Evolutionary conservation across 1,284 basidiomycete genomes (phyloP).

Genomic region (Neotropicomus parvogracilis): DNA sequence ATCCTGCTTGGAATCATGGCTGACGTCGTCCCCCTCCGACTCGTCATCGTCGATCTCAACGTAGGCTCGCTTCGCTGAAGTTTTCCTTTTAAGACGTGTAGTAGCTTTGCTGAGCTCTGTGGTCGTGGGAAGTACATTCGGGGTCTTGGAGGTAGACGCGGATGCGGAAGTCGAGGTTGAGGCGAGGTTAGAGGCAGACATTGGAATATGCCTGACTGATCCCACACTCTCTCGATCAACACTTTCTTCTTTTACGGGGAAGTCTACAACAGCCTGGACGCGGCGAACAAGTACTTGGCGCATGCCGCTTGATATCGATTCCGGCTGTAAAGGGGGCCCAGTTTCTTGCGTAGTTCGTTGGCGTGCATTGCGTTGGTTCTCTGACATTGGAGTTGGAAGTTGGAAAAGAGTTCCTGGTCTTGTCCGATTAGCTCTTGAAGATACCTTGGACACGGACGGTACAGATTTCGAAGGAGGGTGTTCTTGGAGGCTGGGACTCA

Average conservation of each 20-base stretch:
- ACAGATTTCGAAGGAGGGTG: slow-evolving; percentile 16
- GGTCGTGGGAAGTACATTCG: slow-evolving; percentile 1
- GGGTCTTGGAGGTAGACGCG: slow-evolving; percentile 13
- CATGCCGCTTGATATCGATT: slow-evolving; percentile 12
- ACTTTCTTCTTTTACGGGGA: slow-evolving; percentile 45
- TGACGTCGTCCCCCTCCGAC: slow-evolving; percentile 17
- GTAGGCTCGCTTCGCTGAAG: slow-evolving; percentile 28
- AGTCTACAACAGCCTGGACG: slow-evolving; percentile 42
- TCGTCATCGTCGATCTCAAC: slow-evolving; percentile 33
- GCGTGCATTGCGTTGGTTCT: slow-evolving; percentile 30
- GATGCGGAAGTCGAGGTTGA: slow-evolving; percentile 15
- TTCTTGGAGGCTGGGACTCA: slow-evolving; percentile 16
- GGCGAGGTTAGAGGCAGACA: slow-evolving; percentile 7
- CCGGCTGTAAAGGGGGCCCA: slow-evolving; percentile 3
- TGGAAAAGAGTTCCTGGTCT: slow-evolving; percentile 19
- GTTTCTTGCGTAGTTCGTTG: slow-evolving; percentile 21
- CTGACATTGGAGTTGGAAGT: slow-evolving; percentile 33
- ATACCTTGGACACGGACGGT: slow-evolving; percentile 12
- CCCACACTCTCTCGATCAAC: slow-evolving; percentile 26
- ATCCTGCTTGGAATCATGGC: slow-evolving; percentile 22
- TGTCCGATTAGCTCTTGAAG: slow-evolving; percentile 6
- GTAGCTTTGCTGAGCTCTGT: slow-evolving; percentile 1
- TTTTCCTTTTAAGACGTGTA: slow-evolving; percentile 23
- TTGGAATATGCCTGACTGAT: slow-evolving; percentile 4
- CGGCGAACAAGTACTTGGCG: slow-evolving; percentile 38